Percentiles rank a stretch among this genome's conserved stretches.
Evolutionary conservation across 2,329 filamentous ascomycete species (phyloP).

Genomic region (Stachybotrys chlorohalonatus): DNA sequence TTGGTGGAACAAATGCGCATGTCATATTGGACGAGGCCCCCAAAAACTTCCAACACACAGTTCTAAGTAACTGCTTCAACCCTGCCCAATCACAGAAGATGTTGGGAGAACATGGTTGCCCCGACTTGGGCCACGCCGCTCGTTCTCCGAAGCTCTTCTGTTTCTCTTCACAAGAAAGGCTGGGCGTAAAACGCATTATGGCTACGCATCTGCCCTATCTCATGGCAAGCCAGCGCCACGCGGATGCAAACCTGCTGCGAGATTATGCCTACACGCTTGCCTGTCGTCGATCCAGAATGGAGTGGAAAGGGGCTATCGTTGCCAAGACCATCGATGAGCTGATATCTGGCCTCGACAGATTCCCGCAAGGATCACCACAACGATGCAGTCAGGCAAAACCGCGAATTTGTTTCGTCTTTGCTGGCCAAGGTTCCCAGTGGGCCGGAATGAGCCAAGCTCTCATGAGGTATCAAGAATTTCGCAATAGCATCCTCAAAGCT

Average conservation of each 20-base stretch:
- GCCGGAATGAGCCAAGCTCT: constrained; percentile 32
- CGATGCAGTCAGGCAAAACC: constrained; percentile 5
- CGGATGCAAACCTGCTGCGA: constrained; percentile 15
- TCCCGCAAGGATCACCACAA: constrained; percentile 4
- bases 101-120: not conserved
- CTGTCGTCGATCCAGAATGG: constrained; percentile 33
- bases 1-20: constrained; percentile 48
- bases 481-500: constrained; percentile 25
- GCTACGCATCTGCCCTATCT: constrained; percentile 24
- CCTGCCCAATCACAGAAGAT: not conserved
- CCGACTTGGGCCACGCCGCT: not conserved
- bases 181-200: constrained; percentile 26
- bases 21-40: constrained; percentile 40
- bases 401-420: constrained; percentile 31
- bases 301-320: constrained; percentile 31
- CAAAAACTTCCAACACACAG: constrained; percentile 6
- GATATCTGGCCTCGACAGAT: constrained; percentile 12
- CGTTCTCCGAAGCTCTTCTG: constrained; percentile 27
- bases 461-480: constrained; percentile 31
- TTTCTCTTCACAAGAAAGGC: constrained; percentile 34
- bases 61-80: constrained; percentile 19
- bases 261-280: constrained; percentile 37
- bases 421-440: constrained; percentile 34
- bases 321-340: constrained; percentile 26
- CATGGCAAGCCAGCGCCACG: constrained; percentile 3